Conservation (phyloP, 2,329 filamentous ascomycete species). For the Trichoderma cornu-damae region DNA sequence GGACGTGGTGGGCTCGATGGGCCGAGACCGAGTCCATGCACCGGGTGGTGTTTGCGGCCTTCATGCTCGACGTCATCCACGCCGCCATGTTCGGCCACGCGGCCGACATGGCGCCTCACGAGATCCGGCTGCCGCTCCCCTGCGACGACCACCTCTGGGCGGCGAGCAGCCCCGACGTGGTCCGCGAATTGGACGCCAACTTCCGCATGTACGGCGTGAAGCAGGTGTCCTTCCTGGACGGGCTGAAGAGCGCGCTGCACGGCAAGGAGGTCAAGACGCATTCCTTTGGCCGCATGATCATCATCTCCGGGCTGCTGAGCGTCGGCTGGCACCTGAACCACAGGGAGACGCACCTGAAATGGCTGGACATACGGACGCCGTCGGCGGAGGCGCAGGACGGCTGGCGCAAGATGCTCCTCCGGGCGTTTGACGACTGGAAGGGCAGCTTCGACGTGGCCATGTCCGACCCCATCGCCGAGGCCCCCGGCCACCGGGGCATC, state of each 20-base stretch:
- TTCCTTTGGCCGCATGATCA: slow-evolving; percentile 79
- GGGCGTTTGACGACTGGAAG: slow-evolving; percentile 84
- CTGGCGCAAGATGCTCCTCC: slow-evolving; percentile 71
- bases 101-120: slow-evolving; percentile 85
- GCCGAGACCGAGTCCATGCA: slow-evolving; percentile 84
- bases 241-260: slow-evolving; percentile 76
- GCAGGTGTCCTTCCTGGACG: slow-evolving; percentile 75
- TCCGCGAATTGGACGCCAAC: slow-evolving; percentile 70
- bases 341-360: slow-evolving; percentile 77
- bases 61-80: slow-evolving; percentile 83
- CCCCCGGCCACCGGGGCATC: slow-evolving; percentile 40
- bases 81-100: slow-evolving; percentile 90
- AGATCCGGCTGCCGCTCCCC: slow-evolving; percentile 78
- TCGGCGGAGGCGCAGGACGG: slow-evolving; percentile 61
- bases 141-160: slow-evolving; percentile 87
- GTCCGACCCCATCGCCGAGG: slow-evolving; percentile 34
- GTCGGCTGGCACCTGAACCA: slow-evolving; percentile 90
- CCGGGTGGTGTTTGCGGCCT: slow-evolving; percentile 80
- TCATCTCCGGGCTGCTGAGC: slow-evolving; percentile 86
- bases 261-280: slow-evolving; percentile 78
- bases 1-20: slow-evolving; percentile 76
- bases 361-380: slow-evolving; percentile 62
- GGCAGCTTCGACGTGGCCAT: slow-evolving; percentile 72
- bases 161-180: slow-evolving; percentile 69
- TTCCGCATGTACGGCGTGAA: slow-evolving; percentile 74